phyloP scores from a whole-genome alignment of 2,329 filamentous ascomycete species.

The Phialocephala sp. region DNA sequence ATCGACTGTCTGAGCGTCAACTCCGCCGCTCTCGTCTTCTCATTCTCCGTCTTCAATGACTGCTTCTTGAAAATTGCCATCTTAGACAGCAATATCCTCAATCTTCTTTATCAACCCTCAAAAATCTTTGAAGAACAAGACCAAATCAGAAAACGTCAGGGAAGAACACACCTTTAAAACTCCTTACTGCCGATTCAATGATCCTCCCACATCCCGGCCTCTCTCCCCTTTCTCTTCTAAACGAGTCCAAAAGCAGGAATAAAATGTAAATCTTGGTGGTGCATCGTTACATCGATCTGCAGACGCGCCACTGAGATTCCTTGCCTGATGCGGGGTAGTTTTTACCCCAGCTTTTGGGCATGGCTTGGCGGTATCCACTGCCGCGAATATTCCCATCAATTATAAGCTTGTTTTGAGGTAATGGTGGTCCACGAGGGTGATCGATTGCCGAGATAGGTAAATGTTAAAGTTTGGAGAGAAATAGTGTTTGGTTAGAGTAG shows the following conservation, averaged over 20 bases:
- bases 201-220: background rate
- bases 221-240: background rate
- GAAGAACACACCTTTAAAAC: background rate
- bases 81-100: background rate
- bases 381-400: slow-evolving; percentile 1
- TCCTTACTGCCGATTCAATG: background rate
- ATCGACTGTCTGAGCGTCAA: slow-evolving; percentile 71
- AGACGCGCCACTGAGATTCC: background rate
- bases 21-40: slow-evolving; percentile 60
- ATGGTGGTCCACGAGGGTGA: background rate
- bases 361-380: background rate
- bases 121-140: background rate
- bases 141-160: background rate
- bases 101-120: background rate
- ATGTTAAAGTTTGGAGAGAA: too few relatives aligned
- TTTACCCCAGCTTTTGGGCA: background rate
- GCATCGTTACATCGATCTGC: slow-evolving; percentile 6
- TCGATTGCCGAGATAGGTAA: background rate
- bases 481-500: too few relatives aligned
- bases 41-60: slow-evolving; percentile 42
- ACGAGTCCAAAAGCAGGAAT: background rate
- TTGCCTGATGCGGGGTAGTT: slow-evolving; percentile 6
- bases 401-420: background rate
- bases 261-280: background rate
- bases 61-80: slow-evolving; percentile 33